Base-by-base conservation (phyloP, 2,329 filamentous ascomycete genomes). In the Thielaviopsis musarum region DNA sequence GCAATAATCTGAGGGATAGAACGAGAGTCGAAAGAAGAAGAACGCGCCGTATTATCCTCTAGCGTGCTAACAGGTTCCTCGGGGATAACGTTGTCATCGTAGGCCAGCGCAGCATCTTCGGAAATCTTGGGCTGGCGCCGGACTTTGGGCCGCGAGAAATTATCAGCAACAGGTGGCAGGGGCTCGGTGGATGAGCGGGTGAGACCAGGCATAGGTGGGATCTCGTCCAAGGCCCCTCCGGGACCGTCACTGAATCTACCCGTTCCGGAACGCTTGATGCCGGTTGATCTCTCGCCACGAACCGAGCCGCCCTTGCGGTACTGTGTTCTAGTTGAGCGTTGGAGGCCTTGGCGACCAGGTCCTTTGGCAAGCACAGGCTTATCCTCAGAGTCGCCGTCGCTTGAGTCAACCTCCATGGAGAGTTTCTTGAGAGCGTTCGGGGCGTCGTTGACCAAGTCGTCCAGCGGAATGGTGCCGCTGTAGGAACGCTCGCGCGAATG, bases 281-380 rank as follows among this genome's bases (percentile, higher is more conserved):
- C 85, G 0, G 86, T 82, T 3, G 82, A 75, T 58, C 87, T 80
- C 62, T 93, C 87, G 24, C 87, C 86, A 56, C 87, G 84, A 63
- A 95, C 70, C 72, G 91, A 96, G 38, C 91, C 91, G 61, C 88
- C 78, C 66, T 83, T 88, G 66, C 91, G 78, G 70, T 97, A 97
- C 26, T 88, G 91, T 5, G 93, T 98, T 59, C 88, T 81, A 21
- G 90, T 98, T 13, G 93, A 96, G 63, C 93, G 82, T 65, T 93
- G 85, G 55, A 98, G 74, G 34, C 88, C 88, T 70, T 85, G 83
- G 3, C 88, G 26, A 17, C 60, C 88, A 1, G 83, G 83, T 21
- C 85, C 83, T 60, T 85, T 80, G 1, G 90, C 87, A 51, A 97
- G 74, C 63, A 97, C 95, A 6, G 91, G 90, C 74, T 87, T 84